Percentiles rank a stretch among this genome's conserved stretches.
These are phyloP conservation scores for Talaromyces borbonicus DNA, from an alignment of 495 filamentous ascomycete species.

Conservation along the genomic window DNA sequence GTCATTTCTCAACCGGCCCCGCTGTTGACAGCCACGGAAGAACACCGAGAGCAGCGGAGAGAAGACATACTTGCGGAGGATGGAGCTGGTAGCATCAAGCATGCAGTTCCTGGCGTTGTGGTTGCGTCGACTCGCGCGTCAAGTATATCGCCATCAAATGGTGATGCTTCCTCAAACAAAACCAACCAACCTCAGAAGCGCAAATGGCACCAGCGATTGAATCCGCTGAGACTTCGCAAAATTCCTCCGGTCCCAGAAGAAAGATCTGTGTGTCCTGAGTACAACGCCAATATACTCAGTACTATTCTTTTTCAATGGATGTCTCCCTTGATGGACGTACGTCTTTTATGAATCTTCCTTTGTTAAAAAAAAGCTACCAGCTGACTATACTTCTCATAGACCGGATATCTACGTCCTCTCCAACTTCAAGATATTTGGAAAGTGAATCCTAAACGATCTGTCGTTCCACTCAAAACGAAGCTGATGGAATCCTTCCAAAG, in stretches of 20 bases:
- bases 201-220: slow-evolving; percentile 36
- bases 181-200: background rate
- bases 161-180: background rate
- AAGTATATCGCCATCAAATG: no score
- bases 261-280: slow-evolving; percentile 39
- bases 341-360: background rate
- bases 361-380: background rate
- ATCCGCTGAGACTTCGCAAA: slow-evolving; percentile 42
- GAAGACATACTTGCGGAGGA: background rate
- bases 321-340: slow-evolving; percentile 44
- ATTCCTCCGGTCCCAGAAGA: slow-evolving; percentile 45
- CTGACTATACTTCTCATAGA: slow-evolving; percentile 6
- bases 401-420: slow-evolving; percentile 73
- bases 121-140: background rate
- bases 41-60: background rate
- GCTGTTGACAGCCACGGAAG: background rate
- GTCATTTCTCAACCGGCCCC: background rate
- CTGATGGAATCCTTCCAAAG: slow-evolving; percentile 57
- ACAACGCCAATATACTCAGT: slow-evolving; percentile 45
- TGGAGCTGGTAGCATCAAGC: background rate
- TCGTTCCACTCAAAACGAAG: slow-evolving; percentile 53
- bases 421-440: slow-evolving; percentile 79
- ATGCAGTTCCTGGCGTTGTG: background rate
- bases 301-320: slow-evolving; percentile 52
- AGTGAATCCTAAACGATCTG: slow-evolving; percentile 71